phyloP scores from a whole-genome alignment of 345 rosid species.

The Iberis pinnata region DNA sequence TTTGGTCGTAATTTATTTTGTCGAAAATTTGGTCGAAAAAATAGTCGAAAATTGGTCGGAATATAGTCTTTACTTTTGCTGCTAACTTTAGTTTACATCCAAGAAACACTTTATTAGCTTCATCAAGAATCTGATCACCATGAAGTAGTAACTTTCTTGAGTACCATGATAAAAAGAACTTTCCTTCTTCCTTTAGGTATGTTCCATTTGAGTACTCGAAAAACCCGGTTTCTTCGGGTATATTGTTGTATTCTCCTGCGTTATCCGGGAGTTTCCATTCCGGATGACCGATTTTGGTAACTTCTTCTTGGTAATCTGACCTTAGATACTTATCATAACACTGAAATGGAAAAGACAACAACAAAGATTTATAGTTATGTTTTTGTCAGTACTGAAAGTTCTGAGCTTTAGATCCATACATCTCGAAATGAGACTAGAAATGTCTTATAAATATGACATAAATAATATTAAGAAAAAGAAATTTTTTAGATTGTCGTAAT shows the following conservation, averaged over 20 bases:
- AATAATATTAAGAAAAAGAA: too few species aligned
- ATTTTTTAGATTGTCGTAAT: too few species aligned
- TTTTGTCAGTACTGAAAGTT: too few species aligned
- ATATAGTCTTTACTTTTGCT: conserved; percentile 69
- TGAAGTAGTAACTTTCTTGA: conserved; percentile 62
- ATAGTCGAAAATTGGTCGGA: too few species aligned
- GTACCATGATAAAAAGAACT: conserved; percentile 74
- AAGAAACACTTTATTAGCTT: conserved; percentile 67
- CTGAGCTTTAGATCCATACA: too few species aligned
- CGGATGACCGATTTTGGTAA: conserved; percentile 51
- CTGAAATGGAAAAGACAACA: conserved; percentile 28
- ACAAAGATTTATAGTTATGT: neutral
- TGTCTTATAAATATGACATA: too few species aligned
- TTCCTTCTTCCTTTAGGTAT: conserved; percentile 55
- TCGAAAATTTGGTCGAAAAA: too few species aligned
- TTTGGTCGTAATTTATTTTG: too few species aligned
- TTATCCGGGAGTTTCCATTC: conserved; percentile 80
- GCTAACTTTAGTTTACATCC: conserved; percentile 81
- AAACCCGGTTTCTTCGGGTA: conserved; percentile 55
- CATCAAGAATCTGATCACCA: conserved; percentile 75
- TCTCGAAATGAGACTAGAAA: too few species aligned
- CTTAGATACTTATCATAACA: conserved; percentile 69
- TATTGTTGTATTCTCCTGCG: conserved; percentile 59
- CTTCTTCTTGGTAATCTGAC: conserved; percentile 65
- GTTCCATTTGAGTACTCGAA: conserved; percentile 51